A percentile compares a stretch with the other conserved stretches of the same genome.
Conservation (phyloP, 257 asterid genomes). For the Perilla frutescens region DNA sequence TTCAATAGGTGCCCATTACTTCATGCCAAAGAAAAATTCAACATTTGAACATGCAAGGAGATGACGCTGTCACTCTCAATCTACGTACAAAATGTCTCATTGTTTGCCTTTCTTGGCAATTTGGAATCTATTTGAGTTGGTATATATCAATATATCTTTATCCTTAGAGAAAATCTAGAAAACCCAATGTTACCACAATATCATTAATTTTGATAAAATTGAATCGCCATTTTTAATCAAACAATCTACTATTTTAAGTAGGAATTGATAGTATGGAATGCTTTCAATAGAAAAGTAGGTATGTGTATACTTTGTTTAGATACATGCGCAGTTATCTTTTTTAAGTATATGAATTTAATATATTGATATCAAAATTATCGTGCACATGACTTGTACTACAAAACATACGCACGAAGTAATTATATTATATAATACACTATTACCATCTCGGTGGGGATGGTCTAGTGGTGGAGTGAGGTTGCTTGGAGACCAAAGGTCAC, state of each 20-base stretch:
- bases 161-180: not conserved
- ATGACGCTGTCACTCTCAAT: conserved; percentile 29
- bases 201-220: too few relatives aligned
- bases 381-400: too few relatives aligned
- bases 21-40: conserved; percentile 34
- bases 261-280: not conserved
- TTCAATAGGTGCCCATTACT: conserved; percentile 4
- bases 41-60: conserved; percentile 25
- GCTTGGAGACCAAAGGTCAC: too few relatives aligned
- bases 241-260: not conserved
- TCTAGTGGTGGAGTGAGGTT: too few relatives aligned
- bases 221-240: not conserved
- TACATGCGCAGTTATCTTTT: not conserved
- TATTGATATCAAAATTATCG: too few relatives aligned
- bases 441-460: too few relatives aligned
- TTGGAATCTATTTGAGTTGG: not conserved
- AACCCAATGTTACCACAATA: not conserved
- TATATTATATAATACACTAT: too few relatives aligned
- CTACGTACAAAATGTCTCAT: conserved; percentile 19
- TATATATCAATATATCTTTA: not conserved
- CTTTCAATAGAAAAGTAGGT: not conserved
- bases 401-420: too few relatives aligned
- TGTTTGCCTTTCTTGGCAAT: conserved; percentile 22
- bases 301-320: not conserved
- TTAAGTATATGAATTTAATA: too few relatives aligned